phyloP scores from a whole-genome alignment of 352 stramenopile genomes.

The Phytopythium oedochilum region DNA sequence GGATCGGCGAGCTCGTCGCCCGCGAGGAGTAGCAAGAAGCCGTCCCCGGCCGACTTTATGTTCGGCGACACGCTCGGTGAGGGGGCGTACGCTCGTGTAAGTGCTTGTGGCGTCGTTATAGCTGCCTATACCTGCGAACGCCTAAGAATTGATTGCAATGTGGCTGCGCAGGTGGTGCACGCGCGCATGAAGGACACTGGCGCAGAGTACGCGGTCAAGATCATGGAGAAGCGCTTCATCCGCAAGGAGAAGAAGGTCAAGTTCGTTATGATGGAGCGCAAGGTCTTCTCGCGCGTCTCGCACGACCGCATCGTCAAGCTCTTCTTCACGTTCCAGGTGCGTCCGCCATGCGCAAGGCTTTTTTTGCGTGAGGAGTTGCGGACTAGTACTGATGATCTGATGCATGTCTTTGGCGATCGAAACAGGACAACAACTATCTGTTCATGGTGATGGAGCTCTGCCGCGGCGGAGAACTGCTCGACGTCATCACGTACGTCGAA shows the following conservation, averaged over 20 bases:
- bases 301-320: constrained; percentile 89
- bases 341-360: neutral
- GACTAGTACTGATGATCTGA: neutral
- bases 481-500: constrained; percentile 77
- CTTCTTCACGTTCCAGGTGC: constrained; percentile 88
- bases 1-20: constrained; percentile 16
- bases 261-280: constrained; percentile 90
- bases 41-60: constrained; percentile 85
- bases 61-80: constrained; percentile 86
- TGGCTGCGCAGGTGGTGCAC: constrained; percentile 55
- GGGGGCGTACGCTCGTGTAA: constrained; percentile 78
- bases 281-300: constrained; percentile 86
- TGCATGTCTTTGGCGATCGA: neutral
- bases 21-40: constrained; percentile 56
- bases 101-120: too few relatives aligned
- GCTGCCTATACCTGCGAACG: too few relatives aligned
- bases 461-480: constrained; percentile 77
- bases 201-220: constrained; percentile 88
- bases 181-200: constrained; percentile 86
- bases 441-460: constrained; percentile 92
- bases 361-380: neutral
- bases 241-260: constrained; percentile 91
- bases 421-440: constrained; percentile 74
- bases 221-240: constrained; percentile 91
- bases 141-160: too few relatives aligned